Base-by-base conservation (phyloP, 73 alveolate genomes). In the Paramecium sexaurelia region DNA sequence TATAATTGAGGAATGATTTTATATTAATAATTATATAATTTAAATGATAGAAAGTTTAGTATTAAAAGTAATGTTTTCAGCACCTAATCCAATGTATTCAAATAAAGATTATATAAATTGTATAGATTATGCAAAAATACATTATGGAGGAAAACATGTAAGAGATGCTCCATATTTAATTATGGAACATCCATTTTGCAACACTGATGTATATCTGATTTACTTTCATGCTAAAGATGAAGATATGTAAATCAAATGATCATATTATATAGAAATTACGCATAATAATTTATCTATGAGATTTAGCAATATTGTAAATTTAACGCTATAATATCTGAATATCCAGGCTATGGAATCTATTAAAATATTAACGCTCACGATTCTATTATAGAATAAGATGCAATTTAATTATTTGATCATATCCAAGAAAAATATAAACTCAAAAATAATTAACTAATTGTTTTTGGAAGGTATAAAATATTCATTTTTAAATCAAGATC, bases 211-310 rank as follows among this genome's bases (percentile, higher is more conserved):
- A 33, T 40, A 55, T 26, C 55, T 85, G 91, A 93, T 97, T 17
- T 96, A 96, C 93, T 97, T 97, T 67, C 99, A 97, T 93, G 99
- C 99, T 1, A 97, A 97, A 75, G 99, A 98, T 5, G 99, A 97
- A 91, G 99, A 97, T 93, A 93, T 97, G 55, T 85, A 67, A n/a
- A 7, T 11, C 1, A 22, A 20, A 10, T 57, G 11, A 1, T 15
- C 1, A 8, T 29, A 66, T 1, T 29, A 20, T 8, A 1, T 66
- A 73, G 87, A n/a, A 96, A 97, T 32, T 91, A 91, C 10, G 96
- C 99, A 19, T 93, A 93, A 71, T 96, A 93, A 17, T 91, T 97
- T 85, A 93, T 95, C 11, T 93, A 94, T 85, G 92, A 94, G 20
- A 75, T 96, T 22, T 68, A 92, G 69, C 92, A 87, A 51, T 85